phyloP scores from a whole-genome alignment of 441 rosid genomes.

The Pelargonium exstipulatum region DNA sequence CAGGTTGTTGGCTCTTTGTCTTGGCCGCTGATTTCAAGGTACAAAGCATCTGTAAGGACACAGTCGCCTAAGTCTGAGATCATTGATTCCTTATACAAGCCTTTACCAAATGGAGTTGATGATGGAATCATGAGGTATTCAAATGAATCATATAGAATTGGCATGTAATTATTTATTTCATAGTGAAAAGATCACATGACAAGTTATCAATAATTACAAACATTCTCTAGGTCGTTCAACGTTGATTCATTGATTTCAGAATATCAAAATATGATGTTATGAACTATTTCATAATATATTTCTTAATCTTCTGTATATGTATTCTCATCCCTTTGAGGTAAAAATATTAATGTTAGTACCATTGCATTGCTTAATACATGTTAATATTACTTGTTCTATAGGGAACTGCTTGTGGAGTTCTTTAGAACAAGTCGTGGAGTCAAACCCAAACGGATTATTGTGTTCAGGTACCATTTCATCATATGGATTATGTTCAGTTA shows the following conservation, averaged over 20 bases:
- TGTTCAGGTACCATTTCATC: slow-evolving; percentile 57
- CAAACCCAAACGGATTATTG: slow-evolving; percentile 75
- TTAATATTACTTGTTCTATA: slow-evolving; percentile 27
- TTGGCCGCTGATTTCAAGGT: slow-evolving; percentile 90
- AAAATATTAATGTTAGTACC: neutral
- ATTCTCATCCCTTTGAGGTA: neutral
- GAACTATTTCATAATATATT: neutral
- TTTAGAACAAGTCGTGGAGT: slow-evolving; percentile 41
- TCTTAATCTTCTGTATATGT: neutral
- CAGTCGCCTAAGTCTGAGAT: slow-evolving; percentile 83
- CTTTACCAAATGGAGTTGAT: slow-evolving; percentile 47
- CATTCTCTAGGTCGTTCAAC: neutral
- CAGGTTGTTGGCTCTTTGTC: slow-evolving; percentile 86
- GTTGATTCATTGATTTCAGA: neutral
- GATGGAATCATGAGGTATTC: slow-evolving; percentile 79
- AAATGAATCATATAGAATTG: neutral
- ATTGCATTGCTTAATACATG: slow-evolving; percentile 12
- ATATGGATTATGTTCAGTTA: neutral
- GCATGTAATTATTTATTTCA: neutral
- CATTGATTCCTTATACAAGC: slow-evolving; percentile 82
- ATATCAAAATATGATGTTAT: neutral
- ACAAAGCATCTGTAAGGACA: slow-evolving; percentile 83
- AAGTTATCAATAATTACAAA: slow-evolving; percentile 5
- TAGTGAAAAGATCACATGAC: slow-evolving; percentile 1
- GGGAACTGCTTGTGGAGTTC: slow-evolving; percentile 71